Evolutionary conservation across 1,284 basidiomycete genomes (phyloP).

Genomic region (Trichosporon asahii): DNA sequence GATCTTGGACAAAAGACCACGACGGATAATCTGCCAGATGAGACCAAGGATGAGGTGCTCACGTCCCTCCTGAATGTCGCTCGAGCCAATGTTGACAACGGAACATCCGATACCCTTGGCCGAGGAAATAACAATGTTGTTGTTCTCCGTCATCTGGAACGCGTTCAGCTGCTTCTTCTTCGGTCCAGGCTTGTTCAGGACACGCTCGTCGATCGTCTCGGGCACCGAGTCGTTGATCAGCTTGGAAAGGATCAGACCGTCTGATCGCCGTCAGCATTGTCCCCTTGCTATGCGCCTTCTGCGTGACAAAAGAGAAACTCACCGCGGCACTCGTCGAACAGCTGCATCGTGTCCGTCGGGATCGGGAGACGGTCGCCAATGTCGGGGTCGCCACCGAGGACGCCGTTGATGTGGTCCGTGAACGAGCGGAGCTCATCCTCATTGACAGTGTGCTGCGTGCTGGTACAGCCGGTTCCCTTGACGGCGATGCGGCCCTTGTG

Average conservation of each 20-base stretch:
- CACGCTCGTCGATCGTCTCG: constrained; percentile 97
- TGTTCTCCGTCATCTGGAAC: constrained; percentile 99
- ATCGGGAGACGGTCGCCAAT: constrained; percentile 81
- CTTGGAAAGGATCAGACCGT: constrained; percentile 94
- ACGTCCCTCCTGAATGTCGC: constrained; percentile 85
- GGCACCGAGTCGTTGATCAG: constrained; percentile 99
- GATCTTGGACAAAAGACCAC: constrained; percentile 88
- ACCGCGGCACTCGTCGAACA: constrained; percentile 90
- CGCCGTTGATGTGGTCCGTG: constrained; percentile 91
- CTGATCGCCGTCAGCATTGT: constrained; percentile 46
- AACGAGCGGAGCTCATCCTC: constrained; percentile 95
- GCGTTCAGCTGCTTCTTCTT: constrained; percentile 68
- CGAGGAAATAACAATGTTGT: constrained; percentile 98
- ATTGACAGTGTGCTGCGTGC: constrained; percentile 96
- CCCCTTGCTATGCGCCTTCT: not conserved
- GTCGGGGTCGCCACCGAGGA: constrained; percentile 85
- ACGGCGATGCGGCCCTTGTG: constrained; percentile 88
- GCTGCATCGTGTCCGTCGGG: constrained; percentile 96
- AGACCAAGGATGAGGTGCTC: constrained; percentile 98
- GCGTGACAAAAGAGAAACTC: constrained; percentile 22
- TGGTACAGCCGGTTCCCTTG: constrained; percentile 83
- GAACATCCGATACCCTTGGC: constrained; percentile 97
- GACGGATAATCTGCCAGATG: constrained; percentile 97
- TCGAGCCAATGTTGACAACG: constrained; percentile 95
- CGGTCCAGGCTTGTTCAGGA: constrained; percentile 79